These are phyloP conservation scores for Arxiozyma slooffiae DNA, from an alignment of 1,139 yeast species.

Conservation along the genomic window DNA sequence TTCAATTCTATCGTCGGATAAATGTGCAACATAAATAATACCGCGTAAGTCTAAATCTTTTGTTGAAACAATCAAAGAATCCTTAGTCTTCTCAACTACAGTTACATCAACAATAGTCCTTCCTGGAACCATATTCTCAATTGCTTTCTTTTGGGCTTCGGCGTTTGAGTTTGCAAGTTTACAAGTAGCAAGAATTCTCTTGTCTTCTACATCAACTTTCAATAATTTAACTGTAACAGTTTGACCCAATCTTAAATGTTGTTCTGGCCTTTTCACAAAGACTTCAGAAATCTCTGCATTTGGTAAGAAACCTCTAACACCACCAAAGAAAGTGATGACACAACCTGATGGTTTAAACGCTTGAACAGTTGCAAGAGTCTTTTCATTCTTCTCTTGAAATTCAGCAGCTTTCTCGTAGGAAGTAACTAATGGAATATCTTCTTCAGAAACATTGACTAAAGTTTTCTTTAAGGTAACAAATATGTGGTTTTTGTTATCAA, in stretches of 20 bases:
- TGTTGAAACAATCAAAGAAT: conserved; percentile 58
- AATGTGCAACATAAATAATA: conserved; percentile 62
- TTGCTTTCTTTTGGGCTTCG: conserved; percentile 39
- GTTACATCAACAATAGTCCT: conserved; percentile 51
- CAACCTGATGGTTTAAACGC: conserved; percentile 70
- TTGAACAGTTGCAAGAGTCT: conserved; percentile 67
- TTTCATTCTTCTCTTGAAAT: conserved; percentile 38
- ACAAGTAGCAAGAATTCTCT: conserved; percentile 63
- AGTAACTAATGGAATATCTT: conserved; percentile 36
- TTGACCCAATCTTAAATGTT: conserved; percentile 75
- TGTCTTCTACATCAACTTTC: conserved; percentile 44
- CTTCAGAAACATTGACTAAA: conserved; percentile 58
- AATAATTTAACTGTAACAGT: conserved; percentile 65
- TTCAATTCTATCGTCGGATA: conserved; percentile 66
- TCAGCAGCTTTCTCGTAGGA: conserved; percentile 42
- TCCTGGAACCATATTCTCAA: conserved; percentile 49
- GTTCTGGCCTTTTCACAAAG: conserved; percentile 65
- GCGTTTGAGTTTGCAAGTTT: conserved; percentile 51
- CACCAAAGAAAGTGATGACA: conserved; percentile 73
- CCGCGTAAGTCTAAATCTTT: conserved; percentile 51
- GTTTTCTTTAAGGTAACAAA: conserved; percentile 74
- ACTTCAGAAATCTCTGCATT: conserved; percentile 84
- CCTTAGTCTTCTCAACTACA: conserved; percentile 67
- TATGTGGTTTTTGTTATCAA: conserved; percentile 39
- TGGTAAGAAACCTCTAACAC: conserved; percentile 71